These are phyloP conservation scores for Trypanosoma avium DNA, from an alignment of 208 protist genomes.

Conservation along the genomic window DNA sequence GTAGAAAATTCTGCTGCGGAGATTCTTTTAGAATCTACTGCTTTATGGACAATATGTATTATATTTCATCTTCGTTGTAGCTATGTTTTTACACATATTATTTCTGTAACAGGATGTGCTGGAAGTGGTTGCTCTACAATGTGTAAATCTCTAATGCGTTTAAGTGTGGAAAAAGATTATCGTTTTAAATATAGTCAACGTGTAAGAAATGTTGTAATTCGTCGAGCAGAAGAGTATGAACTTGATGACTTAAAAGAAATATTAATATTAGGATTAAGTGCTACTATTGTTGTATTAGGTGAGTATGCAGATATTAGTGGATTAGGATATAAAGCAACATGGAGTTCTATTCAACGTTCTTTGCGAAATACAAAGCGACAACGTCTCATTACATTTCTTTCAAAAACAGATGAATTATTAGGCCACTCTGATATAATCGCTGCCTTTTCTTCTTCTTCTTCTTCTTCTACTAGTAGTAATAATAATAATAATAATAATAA, in stretches of 20 bases:
- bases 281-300: conserved; percentile 41
- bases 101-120: conserved; percentile 30
- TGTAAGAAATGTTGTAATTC: conserved; percentile 27
- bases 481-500: too few relatives aligned
- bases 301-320: conserved; percentile 43
- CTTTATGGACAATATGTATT: conserved; percentile 45
- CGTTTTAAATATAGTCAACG: conserved; percentile 14
- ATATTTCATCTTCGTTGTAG: conserved; percentile 48
- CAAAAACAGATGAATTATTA: conserved; percentile 58
- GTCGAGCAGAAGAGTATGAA: conserved; percentile 20
- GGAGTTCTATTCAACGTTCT: conserved; percentile 28
- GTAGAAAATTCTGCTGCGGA: conserved; percentile 8
- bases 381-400: conserved; percentile 39
- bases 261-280: conserved; percentile 28
- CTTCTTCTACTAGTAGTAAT: too few relatives aligned
- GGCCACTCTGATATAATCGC: too few relatives aligned
- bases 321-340: conserved; percentile 30
- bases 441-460: too few relatives aligned
- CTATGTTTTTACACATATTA: conserved; percentile 26
- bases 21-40: conserved; percentile 26
- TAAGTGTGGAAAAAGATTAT: conserved; percentile 8
- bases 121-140: conserved; percentile 36
- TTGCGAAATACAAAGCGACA: conserved; percentile 19
- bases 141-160: conserved; percentile 19
- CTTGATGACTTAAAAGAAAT: conserved; percentile 37